Evolutionary conservation across 441 rosid genomes (phyloP).

Genomic region (Biscutella laevigata): DNA sequence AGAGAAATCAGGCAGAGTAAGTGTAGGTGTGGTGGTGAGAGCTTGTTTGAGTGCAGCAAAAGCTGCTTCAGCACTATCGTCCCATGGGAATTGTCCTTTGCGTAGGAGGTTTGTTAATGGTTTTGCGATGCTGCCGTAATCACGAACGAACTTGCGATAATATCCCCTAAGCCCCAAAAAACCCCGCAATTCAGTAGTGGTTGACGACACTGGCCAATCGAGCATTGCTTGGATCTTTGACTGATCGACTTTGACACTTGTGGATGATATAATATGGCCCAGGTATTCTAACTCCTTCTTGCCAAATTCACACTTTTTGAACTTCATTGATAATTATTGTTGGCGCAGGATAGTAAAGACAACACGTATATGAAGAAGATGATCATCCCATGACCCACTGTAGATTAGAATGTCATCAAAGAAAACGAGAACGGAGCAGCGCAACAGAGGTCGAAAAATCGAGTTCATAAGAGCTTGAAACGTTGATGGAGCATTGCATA

Average conservation of each 20-base stretch:
- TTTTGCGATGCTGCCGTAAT: neutral
- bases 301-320: neutral
- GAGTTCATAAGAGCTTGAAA: neutral
- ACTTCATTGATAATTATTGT: neutral
- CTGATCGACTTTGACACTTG: neutral
- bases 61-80: neutral
- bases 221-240: neutral
- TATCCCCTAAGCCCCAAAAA: neutral
- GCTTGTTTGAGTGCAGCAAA: neutral
- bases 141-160: neutral
- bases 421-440: neutral
- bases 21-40: neutral
- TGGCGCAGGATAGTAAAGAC: neutral
- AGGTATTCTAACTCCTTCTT: neutral
- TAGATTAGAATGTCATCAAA: too few relatives aligned
- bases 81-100: neutral
- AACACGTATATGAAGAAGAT: neutral
- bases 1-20: neutral
- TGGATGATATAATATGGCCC: neutral
- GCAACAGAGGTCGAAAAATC: neutral
- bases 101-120: neutral
- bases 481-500: too few relatives aligned
- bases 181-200: neutral
- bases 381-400: neutral
- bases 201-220: neutral